Percentiles rank a stretch among this genome's conserved stretches.
Evolutionary conservation across 2,329 filamentous ascomycete genomes (phyloP).

Genomic region (Colletotrichum limetticola): DNA sequence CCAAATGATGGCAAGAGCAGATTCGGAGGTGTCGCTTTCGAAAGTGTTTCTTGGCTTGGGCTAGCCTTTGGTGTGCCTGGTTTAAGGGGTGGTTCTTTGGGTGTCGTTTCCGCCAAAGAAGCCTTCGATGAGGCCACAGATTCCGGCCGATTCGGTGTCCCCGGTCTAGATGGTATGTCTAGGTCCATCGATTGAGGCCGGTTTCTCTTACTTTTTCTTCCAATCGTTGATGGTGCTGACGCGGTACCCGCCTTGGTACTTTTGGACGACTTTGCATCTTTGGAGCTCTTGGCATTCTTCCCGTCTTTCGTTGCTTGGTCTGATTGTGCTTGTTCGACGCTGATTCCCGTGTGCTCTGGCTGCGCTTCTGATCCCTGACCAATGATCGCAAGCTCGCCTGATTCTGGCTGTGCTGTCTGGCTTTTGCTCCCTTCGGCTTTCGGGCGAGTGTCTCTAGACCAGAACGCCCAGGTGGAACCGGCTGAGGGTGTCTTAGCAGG

Average conservation of each 20-base stretch:
- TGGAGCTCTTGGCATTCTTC: slow-evolving; percentile 30
- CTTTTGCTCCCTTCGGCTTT: slow-evolving; percentile 45
- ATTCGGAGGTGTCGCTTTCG: slow-evolving; percentile 63
- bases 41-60: slow-evolving; percentile 49
- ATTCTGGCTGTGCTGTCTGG: slow-evolving; percentile 46
- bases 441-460: slow-evolving; percentile 70
- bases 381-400: slow-evolving; percentile 67
- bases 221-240: slow-evolving; percentile 40
- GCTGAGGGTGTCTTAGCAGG: slow-evolving; percentile 51
- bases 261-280: slow-evolving; percentile 35
- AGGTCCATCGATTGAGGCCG: slow-evolving; percentile 61
- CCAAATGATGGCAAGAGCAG: slow-evolving; percentile 76
- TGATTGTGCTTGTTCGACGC: slow-evolving; percentile 51
- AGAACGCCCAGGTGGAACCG: slow-evolving; percentile 83
- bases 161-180: slow-evolving; percentile 49
- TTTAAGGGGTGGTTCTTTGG: slow-evolving; percentile 19
- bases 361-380: slow-evolving; percentile 67
- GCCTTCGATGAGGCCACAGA: slow-evolving; percentile 40
- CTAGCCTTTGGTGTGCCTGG: slow-evolving; percentile 24
- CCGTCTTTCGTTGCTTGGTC: slow-evolving; percentile 45
- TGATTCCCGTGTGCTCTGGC: slow-evolving; percentile 58
- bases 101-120: slow-evolving; percentile 39
- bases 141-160: slow-evolving; percentile 46
- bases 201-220: slow-evolving; percentile 56
- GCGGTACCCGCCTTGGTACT: slow-evolving; percentile 39